phyloP scores from a whole-genome alignment of 768 basidiomycete species.

The Cystofilobasidium ferigula region DNA sequence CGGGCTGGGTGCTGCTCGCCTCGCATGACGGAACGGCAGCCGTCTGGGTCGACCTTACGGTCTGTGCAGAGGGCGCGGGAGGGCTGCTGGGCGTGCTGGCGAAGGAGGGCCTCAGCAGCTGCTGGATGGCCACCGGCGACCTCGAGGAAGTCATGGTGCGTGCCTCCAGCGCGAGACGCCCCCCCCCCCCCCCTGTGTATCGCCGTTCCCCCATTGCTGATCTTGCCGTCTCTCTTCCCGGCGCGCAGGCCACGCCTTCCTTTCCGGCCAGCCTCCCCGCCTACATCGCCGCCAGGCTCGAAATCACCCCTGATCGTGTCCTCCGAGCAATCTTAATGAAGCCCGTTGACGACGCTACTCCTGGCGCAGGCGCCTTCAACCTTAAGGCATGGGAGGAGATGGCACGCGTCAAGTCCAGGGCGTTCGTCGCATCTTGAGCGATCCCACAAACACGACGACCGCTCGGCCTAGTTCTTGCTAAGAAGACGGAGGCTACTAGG shows the following conservation, averaged over 20 bases:
- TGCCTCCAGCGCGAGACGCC: neutral
- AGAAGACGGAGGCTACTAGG: too few relatives aligned
- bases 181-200: too few relatives aligned
- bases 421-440: too few relatives aligned
- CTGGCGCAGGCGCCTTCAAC: neutral
- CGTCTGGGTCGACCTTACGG: slow-evolving; percentile 3
- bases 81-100: neutral
- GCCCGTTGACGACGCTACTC: neutral
- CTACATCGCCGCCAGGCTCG: neutral
- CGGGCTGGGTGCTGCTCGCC: slow-evolving; percentile 13
- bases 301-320: neutral
- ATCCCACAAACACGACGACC: too few relatives aligned
- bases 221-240: neutral
- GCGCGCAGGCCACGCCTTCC: neutral
- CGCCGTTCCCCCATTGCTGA: neutral
- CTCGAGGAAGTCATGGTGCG: neutral
- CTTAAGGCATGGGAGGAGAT: neutral
- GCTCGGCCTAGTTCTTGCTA: too few relatives aligned
- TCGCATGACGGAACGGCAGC: neutral
- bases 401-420: neutral
- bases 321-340: neutral
- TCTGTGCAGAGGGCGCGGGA: neutral
- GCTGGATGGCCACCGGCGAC: slow-evolving; percentile 1
- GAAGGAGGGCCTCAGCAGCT: neutral
- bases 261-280: neutral